Evolutionary conservation across 2,329 filamentous ascomycete species (phyloP), one percentile per base, ranked within the genome.

Genomic region (Cyclaneusma minus): DNA sequence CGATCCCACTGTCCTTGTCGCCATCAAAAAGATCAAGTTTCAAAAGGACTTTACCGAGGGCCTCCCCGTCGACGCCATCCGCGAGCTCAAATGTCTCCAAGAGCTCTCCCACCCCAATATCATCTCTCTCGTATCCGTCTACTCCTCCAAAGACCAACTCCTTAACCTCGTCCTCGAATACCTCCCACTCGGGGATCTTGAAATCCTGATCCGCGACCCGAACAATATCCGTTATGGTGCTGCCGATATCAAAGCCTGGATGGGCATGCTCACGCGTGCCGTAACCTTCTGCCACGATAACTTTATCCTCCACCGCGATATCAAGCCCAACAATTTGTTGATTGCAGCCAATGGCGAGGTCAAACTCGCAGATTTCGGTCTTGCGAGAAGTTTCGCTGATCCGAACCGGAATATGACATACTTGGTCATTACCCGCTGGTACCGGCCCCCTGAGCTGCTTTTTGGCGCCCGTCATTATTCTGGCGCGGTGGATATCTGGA

Each of bases 221-320:
- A 67, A 75, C 23, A 60, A 60, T 28, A 75, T 94, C 24, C 70
- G 73, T 29, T 95, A 95, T 51, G 80, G 80, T 34, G 69, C 72
- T 7, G 79, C 81, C 11, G 89, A 98, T 51, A 84, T 95, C 51
- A 98, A 98, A 52, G 79, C 84, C 10, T 98, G 89, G 89, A 92
- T 94, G 76, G 81, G 80, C 36, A 95, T 95, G 89, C 66, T 95
- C n/a, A 69, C 68, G 15, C 74, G 87, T 21, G 89, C 80, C 14
- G 72, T 95, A 15, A 92, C 83, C 76, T 98, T 92, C 60, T 95
- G 89, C 52, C 89, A 98, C 52, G 81, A 85, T 48, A 91, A 89
- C 50, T 87, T 78, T 42, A 70, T 98, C 11, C 64, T 98, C 16
- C 89, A 98, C 55, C 81, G 89, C 41, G 89, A 98, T 60, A 95